Percentiles rank a stretch among this genome's conserved stretches.
phyloP scores from a whole-genome alignment of 2,329 filamentous ascomycete species.

The Seiridium cupressi region DNA sequence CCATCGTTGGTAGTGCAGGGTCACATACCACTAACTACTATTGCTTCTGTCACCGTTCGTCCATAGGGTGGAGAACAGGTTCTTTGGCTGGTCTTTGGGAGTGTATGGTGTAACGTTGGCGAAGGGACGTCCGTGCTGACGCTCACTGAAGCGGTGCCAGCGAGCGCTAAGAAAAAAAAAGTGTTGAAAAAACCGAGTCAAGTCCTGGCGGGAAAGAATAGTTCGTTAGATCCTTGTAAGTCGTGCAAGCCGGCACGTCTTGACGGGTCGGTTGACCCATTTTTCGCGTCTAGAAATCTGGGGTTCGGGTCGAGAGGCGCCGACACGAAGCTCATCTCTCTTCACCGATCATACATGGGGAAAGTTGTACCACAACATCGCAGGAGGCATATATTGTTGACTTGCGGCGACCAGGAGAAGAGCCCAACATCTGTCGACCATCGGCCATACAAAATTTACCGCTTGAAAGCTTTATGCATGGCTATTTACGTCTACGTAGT shows the following conservation, averaged over 20 bases:
- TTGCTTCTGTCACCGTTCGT: background rate
- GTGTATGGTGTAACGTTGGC: background rate
- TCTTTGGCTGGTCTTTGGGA: background rate
- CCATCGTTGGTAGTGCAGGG: too few species aligned
- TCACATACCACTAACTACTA: background rate
- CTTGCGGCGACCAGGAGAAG: too few species aligned
- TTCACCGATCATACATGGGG: too few species aligned
- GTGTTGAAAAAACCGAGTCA: background rate
- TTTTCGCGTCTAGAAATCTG: background rate
- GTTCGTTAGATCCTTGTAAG: background rate
- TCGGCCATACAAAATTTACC: too few species aligned
- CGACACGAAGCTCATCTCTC: background rate
- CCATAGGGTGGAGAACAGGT: background rate
- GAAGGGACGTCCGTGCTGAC: background rate
- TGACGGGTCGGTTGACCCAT: constrained; percentile 3
- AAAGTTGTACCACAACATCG: too few species aligned
- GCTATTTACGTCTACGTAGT: too few species aligned
- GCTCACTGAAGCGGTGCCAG: background rate
- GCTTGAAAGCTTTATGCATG: too few species aligned
- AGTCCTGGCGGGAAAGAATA: background rate
- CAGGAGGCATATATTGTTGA: too few species aligned
- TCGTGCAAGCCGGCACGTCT: background rate
- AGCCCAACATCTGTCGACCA: too few species aligned
- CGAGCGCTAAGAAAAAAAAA: background rate
- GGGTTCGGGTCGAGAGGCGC: constrained; percentile 5